Evolutionary conservation across 441 rosid genomes (phyloP).

Genomic region (Gossypium schwendimanii): DNA sequence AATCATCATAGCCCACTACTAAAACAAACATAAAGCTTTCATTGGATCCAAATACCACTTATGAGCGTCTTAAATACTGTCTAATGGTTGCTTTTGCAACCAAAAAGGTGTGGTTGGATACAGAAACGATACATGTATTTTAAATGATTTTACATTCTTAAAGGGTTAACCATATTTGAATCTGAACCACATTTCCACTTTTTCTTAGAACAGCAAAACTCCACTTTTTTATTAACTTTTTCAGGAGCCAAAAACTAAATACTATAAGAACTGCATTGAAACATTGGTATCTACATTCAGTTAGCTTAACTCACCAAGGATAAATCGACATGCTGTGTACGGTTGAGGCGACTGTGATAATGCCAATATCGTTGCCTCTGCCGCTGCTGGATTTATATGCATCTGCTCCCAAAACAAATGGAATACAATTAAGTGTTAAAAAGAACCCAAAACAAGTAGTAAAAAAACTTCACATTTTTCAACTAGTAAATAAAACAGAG

Average conservation of each 20-base stretch:
- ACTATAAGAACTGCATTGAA: neutral
- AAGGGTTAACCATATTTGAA: neutral
- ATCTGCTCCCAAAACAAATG: conserved; percentile 41
- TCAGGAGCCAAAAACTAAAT: neutral
- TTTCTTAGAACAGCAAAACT: neutral
- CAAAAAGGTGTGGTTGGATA: neutral
- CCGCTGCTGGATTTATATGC: conserved; percentile 71
- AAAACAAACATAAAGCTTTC: neutral
- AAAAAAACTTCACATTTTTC: neutral
- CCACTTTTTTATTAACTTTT: neutral
- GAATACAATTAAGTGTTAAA: neutral
- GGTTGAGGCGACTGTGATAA: conserved; percentile 82
- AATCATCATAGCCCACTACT: neutral
- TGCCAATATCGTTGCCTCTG: conserved; percentile 77
- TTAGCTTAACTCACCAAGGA: conserved; percentile 53
- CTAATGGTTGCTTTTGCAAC: neutral
- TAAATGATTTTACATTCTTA: neutral
- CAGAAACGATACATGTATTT: neutral
- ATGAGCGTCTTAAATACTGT: neutral
- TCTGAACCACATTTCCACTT: neutral
- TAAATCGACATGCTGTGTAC: conserved; percentile 74
- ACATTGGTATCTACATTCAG: neutral
- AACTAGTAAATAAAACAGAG: neutral
- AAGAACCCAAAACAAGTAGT: neutral
- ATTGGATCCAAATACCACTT: neutral